Base-by-base conservation (phyloP, 306 rosid genomes). In the Spatholobus suberectus region DNA sequence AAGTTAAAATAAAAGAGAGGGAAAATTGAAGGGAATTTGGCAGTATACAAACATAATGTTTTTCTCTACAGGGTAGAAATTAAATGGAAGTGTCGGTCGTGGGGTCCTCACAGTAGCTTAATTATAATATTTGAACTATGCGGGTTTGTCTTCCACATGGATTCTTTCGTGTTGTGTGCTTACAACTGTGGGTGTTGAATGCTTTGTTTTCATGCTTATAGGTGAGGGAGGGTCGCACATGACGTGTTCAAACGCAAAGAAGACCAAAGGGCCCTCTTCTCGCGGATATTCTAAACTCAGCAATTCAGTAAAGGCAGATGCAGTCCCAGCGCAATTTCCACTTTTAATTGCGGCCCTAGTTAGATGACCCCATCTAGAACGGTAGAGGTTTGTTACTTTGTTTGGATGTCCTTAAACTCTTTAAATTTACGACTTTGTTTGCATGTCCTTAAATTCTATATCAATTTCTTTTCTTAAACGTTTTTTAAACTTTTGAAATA, bases 31-130 rank as follows among this genome's bases (percentile, higher is more conserved):
- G 69, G 23, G 63, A 43, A 62, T 58, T 75, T 26, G 49, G 73
- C 13, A 41, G 43, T 0, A 49, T 29, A 44, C 2, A 18, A 55
- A 23, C 63, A 26, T 18, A 34, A 32, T 37, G 27, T 18, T 57
- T 80, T 38, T 32, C 46, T 26, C 29, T 7, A 12, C 61, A 79
- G 21, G 41, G 46, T 69, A 20, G 55, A 81, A 80, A 58, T 79
- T 69, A 72, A 55, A 77, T 11, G 35, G 85, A 6, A 35, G 90
- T 83, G 94, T 90, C 97, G 94, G 94, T 90, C 77, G 87, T 81
- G 89, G 89, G 90, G 85, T 62, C 91, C 81, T n/a, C 26, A 1
- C 5, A 20, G 8, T 71, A 35, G 54, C 20, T 49, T 70, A 80
- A 65, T 63, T 40, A 70, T 29, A 29, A 29, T 74, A 72, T 47